A percentile compares a stretch with the other conserved stretches of the same genome.
phyloP scores from a whole-genome alignment of 306 rosid genomes.

The Vigna trinervia region DNA sequence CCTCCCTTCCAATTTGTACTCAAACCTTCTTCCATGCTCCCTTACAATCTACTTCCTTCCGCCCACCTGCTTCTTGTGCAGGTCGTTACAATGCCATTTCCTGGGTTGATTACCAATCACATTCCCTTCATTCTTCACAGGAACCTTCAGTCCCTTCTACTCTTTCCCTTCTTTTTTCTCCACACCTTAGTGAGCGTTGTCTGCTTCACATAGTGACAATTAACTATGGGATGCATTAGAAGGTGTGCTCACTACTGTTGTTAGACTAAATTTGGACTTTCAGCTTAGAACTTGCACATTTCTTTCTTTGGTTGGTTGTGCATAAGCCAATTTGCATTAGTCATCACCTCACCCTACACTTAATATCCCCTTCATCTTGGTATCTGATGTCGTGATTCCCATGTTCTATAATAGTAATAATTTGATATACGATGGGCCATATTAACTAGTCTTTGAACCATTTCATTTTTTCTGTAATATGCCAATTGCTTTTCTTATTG shows the following conservation, averaged over 20 bases:
- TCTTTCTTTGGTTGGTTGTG: conserved; percentile 7
- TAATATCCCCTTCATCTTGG: neutral
- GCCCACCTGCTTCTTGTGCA: neutral
- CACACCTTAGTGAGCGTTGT: neutral
- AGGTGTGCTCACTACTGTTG: neutral
- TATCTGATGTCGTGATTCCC: conserved; percentile 9
- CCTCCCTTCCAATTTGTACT: conserved; percentile 7
- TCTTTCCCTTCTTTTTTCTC: neutral
- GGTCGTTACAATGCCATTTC: conserved; percentile 1
- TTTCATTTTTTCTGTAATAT: conserved; percentile 14
- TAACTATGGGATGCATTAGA: neutral
- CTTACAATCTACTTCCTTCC: neutral
- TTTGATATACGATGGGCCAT: neutral
- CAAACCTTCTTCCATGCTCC: neutral
- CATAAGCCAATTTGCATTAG: conserved; percentile 5
- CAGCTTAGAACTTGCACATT: neutral
- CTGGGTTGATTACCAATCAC: neutral
- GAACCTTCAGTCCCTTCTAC: neutral
- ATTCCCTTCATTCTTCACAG: neutral
- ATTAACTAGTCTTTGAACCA: neutral
- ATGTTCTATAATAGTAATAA: neutral
- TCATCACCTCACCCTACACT: neutral
- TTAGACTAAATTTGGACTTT: conserved; percentile 26
- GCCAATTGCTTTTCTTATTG: neutral
- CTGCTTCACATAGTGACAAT: neutral